Conservation (phyloP, 169 alveolate genomes). For the Theileria annulata region DNA sequence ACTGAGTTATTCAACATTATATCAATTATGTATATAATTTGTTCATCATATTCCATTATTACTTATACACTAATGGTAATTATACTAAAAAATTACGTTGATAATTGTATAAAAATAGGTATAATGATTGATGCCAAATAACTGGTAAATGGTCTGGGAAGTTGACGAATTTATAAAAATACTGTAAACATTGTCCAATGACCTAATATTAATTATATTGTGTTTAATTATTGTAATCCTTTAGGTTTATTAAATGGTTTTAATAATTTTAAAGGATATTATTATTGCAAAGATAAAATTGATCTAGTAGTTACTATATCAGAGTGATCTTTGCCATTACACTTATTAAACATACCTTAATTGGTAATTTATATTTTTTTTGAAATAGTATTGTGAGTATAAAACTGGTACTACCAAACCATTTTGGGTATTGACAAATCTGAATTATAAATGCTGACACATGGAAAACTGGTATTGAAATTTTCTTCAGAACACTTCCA, state of each 20-base stretch:
- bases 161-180: conserved; percentile 74
- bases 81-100: conserved; percentile 67
- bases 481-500: conserved; percentile 88
- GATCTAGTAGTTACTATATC: conserved; percentile 41
- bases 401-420: conserved; percentile 85
- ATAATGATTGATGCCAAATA: conserved; percentile 91
- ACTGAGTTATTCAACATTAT: conserved; percentile 51
- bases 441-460: conserved; percentile 90
- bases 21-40: not conserved
- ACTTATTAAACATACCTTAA: conserved; percentile 71
- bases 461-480: conserved; percentile 89
- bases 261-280: conserved; percentile 13
- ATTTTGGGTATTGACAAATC: conserved; percentile 83
- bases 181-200: conserved; percentile 62
- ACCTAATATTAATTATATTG: conserved; percentile 47
- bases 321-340: conserved; percentile 60
- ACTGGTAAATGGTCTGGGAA: conserved; percentile 86
- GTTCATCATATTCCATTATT: conserved; percentile 4
- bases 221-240: not conserved
- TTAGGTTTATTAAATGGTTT: not conserved
- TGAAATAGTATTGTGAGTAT: conserved; percentile 88
- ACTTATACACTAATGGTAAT: not conserved
- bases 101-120: conserved; percentile 86
- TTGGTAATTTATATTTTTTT: conserved; percentile 91
- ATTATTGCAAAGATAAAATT: conserved; percentile 68